Evolutionary conservation across 1,284 basidiomycete species (phyloP).

Genomic region (Vanrija pseudolonga): DNA sequence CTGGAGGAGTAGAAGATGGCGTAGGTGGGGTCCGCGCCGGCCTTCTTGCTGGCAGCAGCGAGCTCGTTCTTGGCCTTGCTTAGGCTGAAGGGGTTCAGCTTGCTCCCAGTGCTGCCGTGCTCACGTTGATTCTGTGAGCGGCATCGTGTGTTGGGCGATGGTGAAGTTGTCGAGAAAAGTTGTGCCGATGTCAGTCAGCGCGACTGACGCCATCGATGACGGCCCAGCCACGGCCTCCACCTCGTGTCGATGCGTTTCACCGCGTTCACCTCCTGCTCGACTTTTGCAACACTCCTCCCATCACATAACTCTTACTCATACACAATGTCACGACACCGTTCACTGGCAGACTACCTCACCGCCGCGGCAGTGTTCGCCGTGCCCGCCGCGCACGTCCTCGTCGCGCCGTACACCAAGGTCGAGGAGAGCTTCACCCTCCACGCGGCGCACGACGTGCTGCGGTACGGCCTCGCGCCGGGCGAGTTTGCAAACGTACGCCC

Average conservation of each 20-base stretch:
- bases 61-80: not conserved
- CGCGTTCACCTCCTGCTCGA: too few species aligned
- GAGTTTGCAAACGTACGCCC: slow-evolving; percentile 11
- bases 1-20: too few species aligned
- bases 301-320: too few species aligned
- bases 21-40: not conserved
- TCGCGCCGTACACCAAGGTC: slow-evolving; percentile 89
- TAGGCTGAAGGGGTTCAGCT: too few species aligned
- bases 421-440: slow-evolving; percentile 97
- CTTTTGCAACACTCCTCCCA: too few species aligned
- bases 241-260: too few species aligned
- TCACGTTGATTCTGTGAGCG: not conserved
- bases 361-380: slow-evolving; percentile 52
- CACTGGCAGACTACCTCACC: slow-evolving; percentile 52
- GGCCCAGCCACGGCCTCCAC: too few species aligned
- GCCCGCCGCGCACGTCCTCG: slow-evolving; percentile 63
- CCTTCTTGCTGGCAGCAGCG: not conserved
- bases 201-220: too few species aligned
- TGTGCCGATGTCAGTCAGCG: too few species aligned
- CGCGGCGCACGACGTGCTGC: slow-evolving; percentile 78
- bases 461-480: slow-evolving; percentile 56
- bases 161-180: too few species aligned
- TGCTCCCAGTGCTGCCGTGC: not conserved
- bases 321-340: slow-evolving; percentile 27
- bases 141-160: too few species aligned